Base-by-base conservation (phyloP, 768 basidiomycete species). In the Russula dissimulans region DNA sequence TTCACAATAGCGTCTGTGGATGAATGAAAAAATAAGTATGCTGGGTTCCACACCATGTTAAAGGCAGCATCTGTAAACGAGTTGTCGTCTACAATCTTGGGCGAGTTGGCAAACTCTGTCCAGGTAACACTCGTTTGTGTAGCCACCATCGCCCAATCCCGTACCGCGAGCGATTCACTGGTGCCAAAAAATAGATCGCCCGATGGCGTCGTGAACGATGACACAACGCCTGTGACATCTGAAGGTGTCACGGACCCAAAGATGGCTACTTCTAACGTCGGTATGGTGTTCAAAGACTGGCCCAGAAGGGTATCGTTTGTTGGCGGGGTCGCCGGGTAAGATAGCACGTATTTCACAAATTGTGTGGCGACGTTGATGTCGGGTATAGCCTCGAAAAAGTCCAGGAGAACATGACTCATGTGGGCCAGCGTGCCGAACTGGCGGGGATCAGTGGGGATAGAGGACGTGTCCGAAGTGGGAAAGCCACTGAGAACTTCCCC, bases 181-280 rank as follows among this genome's bases (percentile, higher is more conserved):
- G 83, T 81, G 17, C 85, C 86, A 68, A 86, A 86, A 67, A 85
- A 85, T 41, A 86, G 70, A 1, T 74, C 64, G 9, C 77, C 79
- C 31, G 75, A 74, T 22, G 81, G 69, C 10, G 75, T 76, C 9
- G 78, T 72, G 60, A 85, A 80, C 8, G 81, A 77, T 18, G 83
- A 80, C 26, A 78, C 71, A 7, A 77, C 76, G 38, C 72, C 77
- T 39, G 65, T 64, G 32, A 84, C 68, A 66, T 86, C 85, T 3
- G 76, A 63, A 17, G 78, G 74, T 14, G 69, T 66, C 29, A 86
- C 69, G 14, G 77, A 72, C 6, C 85, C 85, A 67, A 86, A 86
- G n/a, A 86, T 66, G 1, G 83, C 84, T 4, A 85, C 81, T 69
- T 86, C 85, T 39, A 87, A 66, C 1, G 71, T 61, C 26, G 84